Evolutionary conservation across 2,329 filamentous ascomycete genomes (phyloP).

Genomic region (Stachybotrys echinatus): DNA sequence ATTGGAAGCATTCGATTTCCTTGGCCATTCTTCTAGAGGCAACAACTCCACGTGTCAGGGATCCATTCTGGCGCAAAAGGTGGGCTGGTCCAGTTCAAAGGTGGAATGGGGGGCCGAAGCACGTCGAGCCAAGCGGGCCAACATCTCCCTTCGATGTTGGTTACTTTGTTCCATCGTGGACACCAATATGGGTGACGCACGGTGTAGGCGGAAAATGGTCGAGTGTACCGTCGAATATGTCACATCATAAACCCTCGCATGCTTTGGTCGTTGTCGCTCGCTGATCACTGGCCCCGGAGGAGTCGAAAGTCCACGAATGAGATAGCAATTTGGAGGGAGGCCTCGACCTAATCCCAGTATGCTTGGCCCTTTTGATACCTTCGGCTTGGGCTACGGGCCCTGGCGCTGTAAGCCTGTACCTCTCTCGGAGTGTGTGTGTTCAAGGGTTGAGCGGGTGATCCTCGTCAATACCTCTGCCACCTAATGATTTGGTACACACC

Average conservation of each 20-base stretch:
- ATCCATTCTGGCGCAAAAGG: not conserved
- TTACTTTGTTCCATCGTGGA: not conserved
- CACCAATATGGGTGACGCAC: no score
- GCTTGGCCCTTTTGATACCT: not conserved
- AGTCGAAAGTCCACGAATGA: not conserved
- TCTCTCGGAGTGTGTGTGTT: not conserved
- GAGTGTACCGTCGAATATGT: no score
- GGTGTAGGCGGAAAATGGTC: no score
- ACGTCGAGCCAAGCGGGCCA: no score
- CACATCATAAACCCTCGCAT: no score
- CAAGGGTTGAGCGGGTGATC: not conserved
- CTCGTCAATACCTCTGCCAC: not conserved
- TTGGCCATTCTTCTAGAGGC: not conserved
- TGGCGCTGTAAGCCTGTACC: not conserved
- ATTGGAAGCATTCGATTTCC: not conserved
- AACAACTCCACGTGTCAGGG: not conserved
- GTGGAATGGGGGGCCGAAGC: no score
- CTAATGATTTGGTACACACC: no score
- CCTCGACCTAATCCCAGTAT: not conserved
- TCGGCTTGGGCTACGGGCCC: not conserved
- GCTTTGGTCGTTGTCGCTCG: no score
- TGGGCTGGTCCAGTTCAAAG: not conserved
- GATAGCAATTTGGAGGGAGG: not conserved
- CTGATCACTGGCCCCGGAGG: no score
- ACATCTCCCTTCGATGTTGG: no score